Conservation (phyloP, 371 early-diverging fungal species). For the Mortierella sp. region DNA sequence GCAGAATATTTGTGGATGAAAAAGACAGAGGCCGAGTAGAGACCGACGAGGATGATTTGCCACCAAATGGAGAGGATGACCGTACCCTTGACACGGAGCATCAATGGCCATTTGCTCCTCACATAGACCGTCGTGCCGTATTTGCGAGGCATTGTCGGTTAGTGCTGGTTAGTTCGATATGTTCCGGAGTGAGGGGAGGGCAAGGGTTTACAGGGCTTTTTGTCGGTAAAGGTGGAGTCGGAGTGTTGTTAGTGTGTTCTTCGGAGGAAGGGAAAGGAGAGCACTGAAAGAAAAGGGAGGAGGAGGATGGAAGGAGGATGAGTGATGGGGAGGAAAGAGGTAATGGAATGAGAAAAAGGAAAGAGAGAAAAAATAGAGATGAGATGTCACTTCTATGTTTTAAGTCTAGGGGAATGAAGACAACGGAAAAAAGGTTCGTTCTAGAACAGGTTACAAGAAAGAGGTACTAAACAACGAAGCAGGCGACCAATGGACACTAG, state of each 20-base stretch:
- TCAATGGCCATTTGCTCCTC: conserved; percentile 52
- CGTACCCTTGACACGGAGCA: conserved; percentile 54
- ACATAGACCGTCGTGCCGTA: conserved; percentile 31
- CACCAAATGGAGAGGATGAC: conserved; percentile 53
- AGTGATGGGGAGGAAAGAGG: neutral
- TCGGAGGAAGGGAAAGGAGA: neutral
- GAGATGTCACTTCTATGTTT: too few relatives aligned
- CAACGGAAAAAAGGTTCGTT: neutral
- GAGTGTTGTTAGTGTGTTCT: neutral
- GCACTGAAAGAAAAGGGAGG: neutral
- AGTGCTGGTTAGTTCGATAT: neutral
- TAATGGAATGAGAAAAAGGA: neutral
- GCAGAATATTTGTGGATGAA: conserved; percentile 24
- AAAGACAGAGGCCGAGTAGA: conserved; percentile 28
- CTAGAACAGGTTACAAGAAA: neutral
- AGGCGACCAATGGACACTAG: neutral
- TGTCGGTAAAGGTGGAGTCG: neutral
- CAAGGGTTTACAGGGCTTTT: neutral
- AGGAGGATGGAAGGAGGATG: neutral
- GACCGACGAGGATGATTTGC: conserved; percentile 40
- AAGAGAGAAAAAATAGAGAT: conserved; percentile 2
- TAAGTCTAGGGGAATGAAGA: neutral
- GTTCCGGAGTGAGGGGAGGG: neutral
- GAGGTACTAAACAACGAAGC: neutral
- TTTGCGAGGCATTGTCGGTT: conserved; percentile 28